These are phyloP conservation scores for Speleostelium caveatum DNA, from an alignment of 78 protist genomes.

Conservation along the genomic window DNA sequence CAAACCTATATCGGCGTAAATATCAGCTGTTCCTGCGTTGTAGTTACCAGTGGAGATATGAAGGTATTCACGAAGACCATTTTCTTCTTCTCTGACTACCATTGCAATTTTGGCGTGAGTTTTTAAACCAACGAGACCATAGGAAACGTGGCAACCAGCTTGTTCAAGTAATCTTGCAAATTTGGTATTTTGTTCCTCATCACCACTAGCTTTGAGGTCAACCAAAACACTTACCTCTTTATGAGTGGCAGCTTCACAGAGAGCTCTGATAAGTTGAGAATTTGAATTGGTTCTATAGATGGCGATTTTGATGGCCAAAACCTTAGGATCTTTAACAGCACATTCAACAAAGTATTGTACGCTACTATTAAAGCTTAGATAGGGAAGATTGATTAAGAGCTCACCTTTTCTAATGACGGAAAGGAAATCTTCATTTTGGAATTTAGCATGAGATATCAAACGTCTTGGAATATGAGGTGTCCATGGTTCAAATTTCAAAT, in stretches of 20 bases:
- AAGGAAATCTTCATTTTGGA: constrained; percentile 37
- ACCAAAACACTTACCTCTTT: constrained; percentile 68
- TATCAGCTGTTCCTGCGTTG: constrained; percentile 60
- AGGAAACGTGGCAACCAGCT: constrained; percentile 70
- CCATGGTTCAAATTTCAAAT: constrained; percentile 73
- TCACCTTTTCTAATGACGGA: constrained; percentile 59
- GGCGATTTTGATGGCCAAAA: constrained; percentile 70
- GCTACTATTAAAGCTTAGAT: constrained; percentile 40
- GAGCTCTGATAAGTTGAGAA: constrained; percentile 52
- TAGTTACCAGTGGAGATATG: constrained; percentile 69
- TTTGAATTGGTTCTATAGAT: constrained; percentile 63
- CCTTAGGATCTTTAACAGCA: constrained; percentile 76
- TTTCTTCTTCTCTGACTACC: constrained; percentile 70
- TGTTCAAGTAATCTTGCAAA: constrained; percentile 63
- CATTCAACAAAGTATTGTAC: constrained; percentile 71
- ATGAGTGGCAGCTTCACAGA: constrained; percentile 68
- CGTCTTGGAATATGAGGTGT: constrained; percentile 59
- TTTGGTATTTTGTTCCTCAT: constrained; percentile 64
- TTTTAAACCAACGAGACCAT: constrained; percentile 71
- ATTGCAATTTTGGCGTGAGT: constrained; percentile 70
- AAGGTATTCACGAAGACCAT: constrained; percentile 38
- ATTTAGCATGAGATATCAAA: constrained; percentile 8
- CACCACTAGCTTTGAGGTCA: constrained; percentile 65
- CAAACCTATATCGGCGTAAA: constrained; percentile 58
- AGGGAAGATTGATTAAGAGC: constrained; percentile 46